These are phyloP conservation scores for Dendrocalamus sinicus DNA, from an alignment of 176 grass and related monocot genomes.

Conservation along the genomic window DNA sequence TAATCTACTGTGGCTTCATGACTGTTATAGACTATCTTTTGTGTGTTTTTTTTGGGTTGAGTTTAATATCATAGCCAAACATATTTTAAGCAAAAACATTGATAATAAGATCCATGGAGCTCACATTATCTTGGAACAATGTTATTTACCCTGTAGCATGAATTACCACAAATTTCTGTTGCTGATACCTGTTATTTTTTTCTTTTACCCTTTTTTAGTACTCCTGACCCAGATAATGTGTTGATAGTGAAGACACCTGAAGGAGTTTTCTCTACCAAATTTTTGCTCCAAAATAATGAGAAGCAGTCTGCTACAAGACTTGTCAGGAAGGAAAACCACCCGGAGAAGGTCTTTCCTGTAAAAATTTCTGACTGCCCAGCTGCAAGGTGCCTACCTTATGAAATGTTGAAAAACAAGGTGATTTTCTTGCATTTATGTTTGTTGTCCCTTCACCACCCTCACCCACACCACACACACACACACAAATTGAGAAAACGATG, in stretches of 20 bases:
- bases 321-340: constrained; percentile 54
- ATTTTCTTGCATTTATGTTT: constrained; percentile 15
- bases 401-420: constrained; percentile 68
- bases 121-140: constrained; percentile 28
- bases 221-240: constrained; percentile 72
- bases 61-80: not conserved
- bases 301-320: constrained; percentile 59
- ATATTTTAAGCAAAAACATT: not conserved
- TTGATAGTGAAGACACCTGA: constrained; percentile 72
- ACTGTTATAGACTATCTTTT: not conserved
- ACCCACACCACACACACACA: not conserved
- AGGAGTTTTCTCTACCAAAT: constrained; percentile 76
- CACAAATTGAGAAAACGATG: not conserved
- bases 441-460: not conserved
- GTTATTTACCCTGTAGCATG: constrained; percentile 26
- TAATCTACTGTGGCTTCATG: constrained; percentile 10
- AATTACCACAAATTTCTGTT: constrained; percentile 2
- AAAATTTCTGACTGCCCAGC: constrained; percentile 56
- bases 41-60: not conserved
- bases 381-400: constrained; percentile 75
- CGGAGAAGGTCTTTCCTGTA: constrained; percentile 47
- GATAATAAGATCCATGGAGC: not conserved
- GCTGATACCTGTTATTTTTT: constrained; percentile 10
- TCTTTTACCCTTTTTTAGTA: constrained; percentile 46
- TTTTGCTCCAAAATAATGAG: constrained; percentile 61